These are phyloP conservation scores for Venturia effusa DNA, from an alignment of 2,329 filamentous ascomycete genomes.

Conservation along the genomic window DNA sequence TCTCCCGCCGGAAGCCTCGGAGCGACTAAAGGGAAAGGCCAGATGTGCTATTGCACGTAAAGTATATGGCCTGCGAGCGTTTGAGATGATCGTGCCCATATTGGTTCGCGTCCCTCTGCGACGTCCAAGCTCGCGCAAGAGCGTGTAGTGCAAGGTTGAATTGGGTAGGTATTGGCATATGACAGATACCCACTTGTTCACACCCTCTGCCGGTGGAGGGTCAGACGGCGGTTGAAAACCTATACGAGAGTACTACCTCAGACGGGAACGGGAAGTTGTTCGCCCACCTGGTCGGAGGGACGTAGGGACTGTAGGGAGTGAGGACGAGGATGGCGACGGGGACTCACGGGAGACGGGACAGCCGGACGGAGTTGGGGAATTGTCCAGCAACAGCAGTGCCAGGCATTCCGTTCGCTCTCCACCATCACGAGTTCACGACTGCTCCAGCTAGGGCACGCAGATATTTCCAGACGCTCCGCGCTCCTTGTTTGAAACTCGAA, in stretches of 20 bases:
- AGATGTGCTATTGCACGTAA: background rate
- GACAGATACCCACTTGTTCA: background rate
- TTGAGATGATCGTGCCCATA: background rate
- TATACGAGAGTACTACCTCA: too few species aligned
- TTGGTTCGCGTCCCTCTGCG: background rate
- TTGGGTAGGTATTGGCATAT: background rate
- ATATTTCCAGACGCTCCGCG: background rate
- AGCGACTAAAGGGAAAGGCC: background rate
- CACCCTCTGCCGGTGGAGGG: background rate
- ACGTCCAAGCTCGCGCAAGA: background rate
- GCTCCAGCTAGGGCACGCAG: background rate
- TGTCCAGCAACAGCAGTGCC: too few species aligned
- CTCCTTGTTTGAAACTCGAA: background rate
- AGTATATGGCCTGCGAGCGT: background rate
- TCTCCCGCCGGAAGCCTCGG: background rate
- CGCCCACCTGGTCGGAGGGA: too few species aligned
- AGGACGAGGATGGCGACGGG: too few species aligned
- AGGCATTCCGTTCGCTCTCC: too few species aligned
- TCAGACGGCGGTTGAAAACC: too few species aligned
- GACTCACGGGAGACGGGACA: too few species aligned
- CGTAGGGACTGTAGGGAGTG: too few species aligned
- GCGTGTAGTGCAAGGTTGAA: background rate
- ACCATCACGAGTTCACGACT: too few species aligned
- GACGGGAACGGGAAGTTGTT: too few species aligned
- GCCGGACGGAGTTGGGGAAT: too few species aligned